These are phyloP conservation scores for Aspergillus felis DNA, from an alignment of 2,329 filamentous ascomycete species.

Conservation along the genomic window DNA sequence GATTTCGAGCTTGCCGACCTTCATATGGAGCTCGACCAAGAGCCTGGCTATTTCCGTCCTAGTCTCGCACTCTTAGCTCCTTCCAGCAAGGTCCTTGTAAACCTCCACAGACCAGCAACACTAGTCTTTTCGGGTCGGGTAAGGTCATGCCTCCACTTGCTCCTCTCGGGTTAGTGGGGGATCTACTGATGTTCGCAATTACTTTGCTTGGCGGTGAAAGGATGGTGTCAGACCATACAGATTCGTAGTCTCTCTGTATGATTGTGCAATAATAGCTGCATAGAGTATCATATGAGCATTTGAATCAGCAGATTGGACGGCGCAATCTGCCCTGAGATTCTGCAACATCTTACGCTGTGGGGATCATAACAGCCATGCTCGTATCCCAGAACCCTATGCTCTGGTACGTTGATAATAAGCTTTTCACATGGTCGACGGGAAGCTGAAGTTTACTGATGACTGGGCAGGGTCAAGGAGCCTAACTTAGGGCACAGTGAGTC, in stretches of 20 bases:
- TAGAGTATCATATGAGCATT: background rate
- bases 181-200: background rate
- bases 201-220: background rate
- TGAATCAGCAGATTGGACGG: background rate
- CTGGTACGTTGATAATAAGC: background rate
- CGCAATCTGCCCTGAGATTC: background rate
- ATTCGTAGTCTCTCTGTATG: background rate
- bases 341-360: background rate
- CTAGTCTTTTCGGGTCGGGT: background rate
- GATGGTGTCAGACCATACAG: background rate
- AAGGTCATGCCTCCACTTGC: background rate
- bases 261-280: background rate
- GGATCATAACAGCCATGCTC: background rate
- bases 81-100: background rate
- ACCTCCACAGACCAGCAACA: background rate
- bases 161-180: background rate
- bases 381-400: background rate
- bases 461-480: background rate
- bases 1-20: conserved; percentile 9
- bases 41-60: background rate
- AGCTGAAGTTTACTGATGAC: background rate
- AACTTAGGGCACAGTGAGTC: background rate
- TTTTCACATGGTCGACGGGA: background rate
- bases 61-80: background rate
- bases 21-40: background rate